phyloP scores from a whole-genome alignment of 331 rosid genomes.

The Quercus tomentella region DNA sequence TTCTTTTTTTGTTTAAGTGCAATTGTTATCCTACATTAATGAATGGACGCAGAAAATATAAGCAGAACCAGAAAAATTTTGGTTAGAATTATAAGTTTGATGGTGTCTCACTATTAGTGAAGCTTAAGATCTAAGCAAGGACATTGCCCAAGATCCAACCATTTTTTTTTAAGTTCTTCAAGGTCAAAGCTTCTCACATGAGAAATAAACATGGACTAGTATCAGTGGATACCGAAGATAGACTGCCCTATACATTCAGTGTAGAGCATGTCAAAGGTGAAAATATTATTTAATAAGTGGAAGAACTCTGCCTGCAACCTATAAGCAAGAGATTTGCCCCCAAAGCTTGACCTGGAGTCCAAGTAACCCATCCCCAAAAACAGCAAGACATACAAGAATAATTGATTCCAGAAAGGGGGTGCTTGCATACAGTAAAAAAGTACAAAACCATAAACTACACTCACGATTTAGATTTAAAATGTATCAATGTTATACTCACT shows the following conservation, averaged over 20 bases:
- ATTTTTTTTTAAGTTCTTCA: neutral
- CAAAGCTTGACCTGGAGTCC: neutral
- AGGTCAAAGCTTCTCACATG: neutral
- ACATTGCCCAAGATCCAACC: neutral
- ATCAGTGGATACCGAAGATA: neutral
- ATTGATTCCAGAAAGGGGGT: neutral
- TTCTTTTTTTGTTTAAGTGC: too few species aligned
- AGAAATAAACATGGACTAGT: neutral
- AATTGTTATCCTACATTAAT: too few species aligned
- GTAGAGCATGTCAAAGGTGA: neutral
- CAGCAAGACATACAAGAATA: neutral
- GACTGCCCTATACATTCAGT: neutral
- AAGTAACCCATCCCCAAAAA: neutral
- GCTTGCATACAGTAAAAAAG: neutral
- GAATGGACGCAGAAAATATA: too few species aligned
- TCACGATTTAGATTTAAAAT: neutral
- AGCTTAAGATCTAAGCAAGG: neutral
- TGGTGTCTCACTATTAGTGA: neutral
- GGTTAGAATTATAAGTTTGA: too few species aligned
- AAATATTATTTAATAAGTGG: neutral
- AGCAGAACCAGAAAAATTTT: too few species aligned
- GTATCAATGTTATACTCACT: conserved; percentile 50
- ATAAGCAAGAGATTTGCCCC: neutral
- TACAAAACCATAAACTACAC: conserved; percentile 12
- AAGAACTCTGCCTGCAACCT: neutral